Percentiles rank a stretch among this genome's conserved stretches.
Conservation (phyloP, 352 stramenopile genomes). For the Thraustotheca clavata region DNA sequence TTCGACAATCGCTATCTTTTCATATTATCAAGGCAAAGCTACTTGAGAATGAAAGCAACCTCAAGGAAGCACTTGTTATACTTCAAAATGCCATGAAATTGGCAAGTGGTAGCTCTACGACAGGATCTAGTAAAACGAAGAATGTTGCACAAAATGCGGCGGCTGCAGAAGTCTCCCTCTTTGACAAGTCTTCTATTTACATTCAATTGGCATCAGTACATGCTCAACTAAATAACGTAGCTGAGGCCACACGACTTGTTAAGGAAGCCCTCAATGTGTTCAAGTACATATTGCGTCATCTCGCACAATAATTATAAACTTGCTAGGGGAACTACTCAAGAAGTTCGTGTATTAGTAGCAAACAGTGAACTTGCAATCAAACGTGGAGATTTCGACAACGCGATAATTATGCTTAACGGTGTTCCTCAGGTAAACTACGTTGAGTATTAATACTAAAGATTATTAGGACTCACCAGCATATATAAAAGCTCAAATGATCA, state of each 20-base stretch:
- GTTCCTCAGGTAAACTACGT: constrained; percentile 36
- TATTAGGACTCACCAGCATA: constrained; percentile 59
- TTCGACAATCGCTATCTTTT: constrained; percentile 77
- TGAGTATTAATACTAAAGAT: background rate
- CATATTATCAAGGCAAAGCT: constrained; percentile 85
- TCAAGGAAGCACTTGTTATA: constrained; percentile 69
- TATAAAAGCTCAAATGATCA: constrained; percentile 84
- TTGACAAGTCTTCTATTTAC: constrained; percentile 83
- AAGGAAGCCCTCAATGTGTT: constrained; percentile 66
- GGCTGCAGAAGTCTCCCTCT: constrained; percentile 38
- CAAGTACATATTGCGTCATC: constrained; percentile 24
- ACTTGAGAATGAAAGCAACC: constrained; percentile 58
- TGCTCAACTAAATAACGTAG: constrained; percentile 65
- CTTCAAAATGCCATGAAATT: constrained; percentile 77
- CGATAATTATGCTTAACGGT: constrained; percentile 84
- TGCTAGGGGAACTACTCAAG: constrained; percentile 58
- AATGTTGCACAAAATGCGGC: constrained; percentile 1
- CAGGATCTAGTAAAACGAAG: background rate
- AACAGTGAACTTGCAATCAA: constrained; percentile 88
- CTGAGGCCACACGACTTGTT: constrained; percentile 53
- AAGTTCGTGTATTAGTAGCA: constrained; percentile 88
- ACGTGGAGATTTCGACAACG: constrained; percentile 82
- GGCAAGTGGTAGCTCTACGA: constrained; percentile 21
- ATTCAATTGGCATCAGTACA: constrained; percentile 78
- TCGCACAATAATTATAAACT: background rate